Conservation (phyloP, 768 basidiomycete genomes). For the Boletus tomentosulus region DNA sequence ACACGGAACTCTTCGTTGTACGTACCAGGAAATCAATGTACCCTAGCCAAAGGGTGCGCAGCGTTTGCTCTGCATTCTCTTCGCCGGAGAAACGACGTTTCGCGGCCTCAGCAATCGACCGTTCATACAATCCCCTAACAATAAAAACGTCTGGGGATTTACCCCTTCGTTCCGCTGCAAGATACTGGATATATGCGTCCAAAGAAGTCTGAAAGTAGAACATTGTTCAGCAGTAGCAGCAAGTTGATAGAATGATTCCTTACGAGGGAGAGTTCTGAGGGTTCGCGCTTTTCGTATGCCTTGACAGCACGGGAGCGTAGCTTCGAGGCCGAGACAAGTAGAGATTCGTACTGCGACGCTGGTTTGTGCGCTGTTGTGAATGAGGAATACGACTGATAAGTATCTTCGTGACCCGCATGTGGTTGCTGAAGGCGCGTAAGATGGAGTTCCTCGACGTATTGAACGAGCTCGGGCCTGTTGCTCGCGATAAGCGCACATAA, state of each 20-base stretch:
- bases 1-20: background rate
- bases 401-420: conserved; percentile 75
- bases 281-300: conserved; percentile 60
- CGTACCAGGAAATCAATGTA: conserved; percentile 70
- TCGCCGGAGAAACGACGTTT: conserved; percentile 53
- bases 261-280: conserved; percentile 58
- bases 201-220: conserved; percentile 37
- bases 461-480: conserved; percentile 41
- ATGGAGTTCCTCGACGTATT: conserved; percentile 52
- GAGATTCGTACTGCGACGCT: conserved; percentile 68
- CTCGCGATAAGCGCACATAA: background rate
- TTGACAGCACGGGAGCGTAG: conserved; percentile 56
- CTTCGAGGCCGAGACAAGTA: conserved; percentile 77
- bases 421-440: conserved; percentile 70
- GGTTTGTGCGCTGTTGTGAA: conserved; percentile 82
- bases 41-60: conserved; percentile 68
- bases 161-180: conserved; percentile 56
- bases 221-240: conserved; percentile 9
- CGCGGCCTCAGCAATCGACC: conserved; percentile 71
- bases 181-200: conserved; percentile 59
- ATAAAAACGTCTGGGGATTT: conserved; percentile 57
- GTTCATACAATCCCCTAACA: conserved; percentile 61
- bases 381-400: conserved; percentile 80
- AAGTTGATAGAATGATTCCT: conserved; percentile 10
- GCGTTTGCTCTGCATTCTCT: conserved; percentile 49